phyloP scores from a whole-genome alignment of 305 asterid species.

The Fraxinus angustifolia region DNA sequence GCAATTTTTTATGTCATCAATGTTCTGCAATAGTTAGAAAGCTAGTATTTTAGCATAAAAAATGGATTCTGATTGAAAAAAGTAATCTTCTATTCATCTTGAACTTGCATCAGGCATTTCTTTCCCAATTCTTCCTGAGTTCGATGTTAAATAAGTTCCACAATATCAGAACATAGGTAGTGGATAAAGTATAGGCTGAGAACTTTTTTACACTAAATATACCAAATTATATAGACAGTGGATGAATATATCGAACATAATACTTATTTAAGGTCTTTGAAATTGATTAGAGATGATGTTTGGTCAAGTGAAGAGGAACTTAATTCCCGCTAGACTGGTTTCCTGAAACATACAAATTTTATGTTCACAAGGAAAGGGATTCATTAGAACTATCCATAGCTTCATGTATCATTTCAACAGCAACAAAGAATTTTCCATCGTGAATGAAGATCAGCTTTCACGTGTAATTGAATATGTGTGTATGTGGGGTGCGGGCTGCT shows the following conservation, averaged over 20 bases:
- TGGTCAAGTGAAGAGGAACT: neutral
- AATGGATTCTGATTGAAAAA: neutral
- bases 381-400: neutral
- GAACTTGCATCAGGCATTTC: neutral
- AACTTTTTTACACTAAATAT: neutral
- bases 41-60: conserved; percentile 8
- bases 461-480: neutral
- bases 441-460: neutral
- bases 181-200: neutral
- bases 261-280: neutral
- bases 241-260: neutral
- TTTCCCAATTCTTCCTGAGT: neutral
- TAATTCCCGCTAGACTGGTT: neutral
- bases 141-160: conserved; percentile 9
- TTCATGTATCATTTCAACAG: neutral
- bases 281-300: neutral
- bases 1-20: conserved; percentile 67
- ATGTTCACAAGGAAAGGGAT: neutral
- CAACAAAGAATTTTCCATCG: neutral
- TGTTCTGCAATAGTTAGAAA: conserved; percentile 55
- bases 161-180: neutral
- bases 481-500: neutral
- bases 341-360: neutral
- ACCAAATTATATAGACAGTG: neutral
- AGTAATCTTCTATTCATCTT: conserved; percentile 3